These are phyloP conservation scores for Neonectria sp. DNA, from an alignment of 2,329 filamentous ascomycete genomes.

Conservation along the genomic window DNA sequence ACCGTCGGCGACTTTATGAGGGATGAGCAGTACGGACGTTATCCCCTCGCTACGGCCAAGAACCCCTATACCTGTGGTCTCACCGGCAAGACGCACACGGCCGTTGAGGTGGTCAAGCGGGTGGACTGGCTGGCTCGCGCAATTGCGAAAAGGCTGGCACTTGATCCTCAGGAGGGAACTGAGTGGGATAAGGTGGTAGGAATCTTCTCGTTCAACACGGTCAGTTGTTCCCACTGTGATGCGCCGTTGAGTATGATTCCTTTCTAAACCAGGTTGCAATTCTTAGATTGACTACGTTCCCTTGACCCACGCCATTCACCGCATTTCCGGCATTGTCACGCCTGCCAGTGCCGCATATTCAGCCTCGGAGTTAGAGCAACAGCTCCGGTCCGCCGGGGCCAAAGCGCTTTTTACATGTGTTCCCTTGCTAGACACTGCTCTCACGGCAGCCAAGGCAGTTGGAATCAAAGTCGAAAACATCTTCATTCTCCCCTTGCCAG, in stretches of 20 bases:
- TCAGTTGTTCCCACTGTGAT: slow-evolving; percentile 49
- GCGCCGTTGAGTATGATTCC: slow-evolving; percentile 13
- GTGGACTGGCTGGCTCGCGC: slow-evolving; percentile 79
- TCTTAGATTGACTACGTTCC: slow-evolving; percentile 80
- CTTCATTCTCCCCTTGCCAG: slow-evolving; percentile 79
- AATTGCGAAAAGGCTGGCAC: slow-evolving; percentile 78
- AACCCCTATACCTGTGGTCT: slow-evolving; percentile 85
- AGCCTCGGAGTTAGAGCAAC: slow-evolving; percentile 77
- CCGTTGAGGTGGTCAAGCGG: slow-evolving; percentile 74
- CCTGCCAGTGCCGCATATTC: slow-evolving; percentile 84
- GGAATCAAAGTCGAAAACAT: slow-evolving; percentile 75
- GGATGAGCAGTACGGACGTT: slow-evolving; percentile 61
- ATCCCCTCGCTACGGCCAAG: slow-evolving; percentile 72
- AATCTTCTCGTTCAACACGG: slow-evolving; percentile 84
- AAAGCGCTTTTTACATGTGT: slow-evolving; percentile 81
- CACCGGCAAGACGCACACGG: slow-evolving; percentile 76
- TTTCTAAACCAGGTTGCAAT: rapidly evolving
- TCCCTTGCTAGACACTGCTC: slow-evolving; percentile 74
- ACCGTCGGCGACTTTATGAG: slow-evolving; percentile 84
- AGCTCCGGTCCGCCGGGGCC: slow-evolving; percentile 78
- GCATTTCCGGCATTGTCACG: slow-evolving; percentile 79
- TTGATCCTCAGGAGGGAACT: slow-evolving; percentile 76
- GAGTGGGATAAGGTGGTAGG: slow-evolving; percentile 88
- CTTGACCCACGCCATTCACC: slow-evolving; percentile 82
- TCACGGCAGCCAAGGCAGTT: slow-evolving; percentile 74